Base-by-base conservation (phyloP, 106 monocot species). In the Narthecium ossifragum region DNA sequence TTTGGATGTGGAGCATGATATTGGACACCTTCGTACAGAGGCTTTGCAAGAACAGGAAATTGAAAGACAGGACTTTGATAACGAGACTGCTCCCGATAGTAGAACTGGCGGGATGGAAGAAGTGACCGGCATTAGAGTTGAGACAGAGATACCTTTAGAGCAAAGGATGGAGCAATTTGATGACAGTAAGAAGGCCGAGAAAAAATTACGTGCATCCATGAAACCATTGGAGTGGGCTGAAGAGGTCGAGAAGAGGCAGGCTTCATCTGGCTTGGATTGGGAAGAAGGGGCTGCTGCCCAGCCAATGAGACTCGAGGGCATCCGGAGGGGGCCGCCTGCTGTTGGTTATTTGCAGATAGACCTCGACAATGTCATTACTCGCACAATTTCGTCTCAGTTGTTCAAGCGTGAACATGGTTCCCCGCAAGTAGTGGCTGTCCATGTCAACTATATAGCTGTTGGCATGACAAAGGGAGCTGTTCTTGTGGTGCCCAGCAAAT, bases 341-440 rank as follows among this genome's bases (percentile, higher is more conserved):
- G 78, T 98, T 55, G 96, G 96, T 2, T 87, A 87, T 73, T 54
- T 98, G 74, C 90, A 98, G 56, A 98, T 84, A n/a, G 80, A 90
- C 43, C 59, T 84, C 29, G 90, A 98, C 66, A 98, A 98, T 68
- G 66, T 61, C 11, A 60, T 86, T 23, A 87, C 87, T 46, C 74
- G 96, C 57, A 53, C 81, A 15, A 62, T 90, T 58, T 87, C 90
- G 15, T 84, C 90, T 6, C 87, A 81, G 41, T 37, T 62, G 11
- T 84, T 98, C 60, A 78, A 45, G 69, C 66, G 65, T 1, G 86
- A 90, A 30, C 84, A 89, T 64, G 96, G 96, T 13, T 78, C 70
- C 5, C 81, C 90, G 0, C 75, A 83, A 51, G 90, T 83, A 27
- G 34, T 98, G 33, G 75, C 81, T 8, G 81, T 84, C 46, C 90